These are phyloP conservation scores for Tricholoma bakamatsutake DNA, from an alignment of 768 basidiomycete species.

Conservation along the genomic window DNA sequence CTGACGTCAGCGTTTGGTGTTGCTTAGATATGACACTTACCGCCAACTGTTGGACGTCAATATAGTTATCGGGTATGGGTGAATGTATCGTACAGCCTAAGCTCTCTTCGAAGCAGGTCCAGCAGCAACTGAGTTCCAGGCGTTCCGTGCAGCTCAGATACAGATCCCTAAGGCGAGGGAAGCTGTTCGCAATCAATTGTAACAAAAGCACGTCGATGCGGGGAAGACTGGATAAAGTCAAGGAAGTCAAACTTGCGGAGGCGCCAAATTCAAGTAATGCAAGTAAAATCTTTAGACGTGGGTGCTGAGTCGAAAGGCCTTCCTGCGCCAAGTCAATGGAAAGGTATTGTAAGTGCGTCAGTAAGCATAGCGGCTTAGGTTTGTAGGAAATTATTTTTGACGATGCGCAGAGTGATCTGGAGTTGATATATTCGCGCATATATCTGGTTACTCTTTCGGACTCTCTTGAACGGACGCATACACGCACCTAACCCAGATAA, in stretches of 20 bases:
- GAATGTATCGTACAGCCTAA: slow-evolving; percentile 51
- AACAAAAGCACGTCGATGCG: slow-evolving; percentile 49
- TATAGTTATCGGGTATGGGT: slow-evolving; percentile 50
- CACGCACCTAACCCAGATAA: slow-evolving; percentile 44
- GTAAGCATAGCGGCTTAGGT: slow-evolving; percentile 19
- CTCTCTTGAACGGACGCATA: slow-evolving; percentile 9
- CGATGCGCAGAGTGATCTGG: slow-evolving; percentile 27
- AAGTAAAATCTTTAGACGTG: slow-evolving; percentile 28
- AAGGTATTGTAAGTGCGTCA: slow-evolving; percentile 33
- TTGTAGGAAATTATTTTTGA: slow-evolving; percentile 24
- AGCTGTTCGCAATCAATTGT: slow-evolving; percentile 35
- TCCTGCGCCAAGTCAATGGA: slow-evolving; percentile 37
- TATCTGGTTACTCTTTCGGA: neutral
- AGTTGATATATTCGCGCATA: slow-evolving; percentile 8
- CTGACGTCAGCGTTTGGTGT: neutral
- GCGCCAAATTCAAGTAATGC: slow-evolving; percentile 23
- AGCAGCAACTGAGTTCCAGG: slow-evolving; percentile 53
- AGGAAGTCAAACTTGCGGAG: slow-evolving; percentile 33
- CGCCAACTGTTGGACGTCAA: slow-evolving; percentile 36
- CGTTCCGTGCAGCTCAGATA: slow-evolving; percentile 56
- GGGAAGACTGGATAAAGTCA: slow-evolving; percentile 51
- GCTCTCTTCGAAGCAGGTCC: slow-evolving; percentile 60
- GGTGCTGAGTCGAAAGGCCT: slow-evolving; percentile 39
- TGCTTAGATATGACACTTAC: slow-evolving; percentile 36
- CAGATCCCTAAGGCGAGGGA: slow-evolving; percentile 42